A percentile compares a stretch with the other conserved stretches of the same genome.
Conservation (phyloP, 768 basidiomycete species). For the Termitomyces sp. region DNA sequence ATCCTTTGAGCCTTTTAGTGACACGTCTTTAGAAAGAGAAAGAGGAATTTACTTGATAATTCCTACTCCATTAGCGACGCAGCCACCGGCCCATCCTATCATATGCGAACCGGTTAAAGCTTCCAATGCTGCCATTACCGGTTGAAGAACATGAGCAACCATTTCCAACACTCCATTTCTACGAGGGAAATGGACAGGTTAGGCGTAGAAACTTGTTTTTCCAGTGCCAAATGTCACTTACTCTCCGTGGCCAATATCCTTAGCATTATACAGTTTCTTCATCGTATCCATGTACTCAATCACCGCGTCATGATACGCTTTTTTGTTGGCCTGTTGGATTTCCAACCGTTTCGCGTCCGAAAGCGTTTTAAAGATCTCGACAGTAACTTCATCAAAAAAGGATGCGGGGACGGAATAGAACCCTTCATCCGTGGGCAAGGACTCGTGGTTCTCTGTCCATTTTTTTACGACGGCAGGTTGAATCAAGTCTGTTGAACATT, state of each 20-base stretch:
- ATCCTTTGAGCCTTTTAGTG: neutral
- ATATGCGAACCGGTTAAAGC: neutral
- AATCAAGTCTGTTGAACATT: neutral
- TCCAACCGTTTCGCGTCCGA: neutral
- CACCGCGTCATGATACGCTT: neutral
- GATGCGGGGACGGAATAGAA: neutral
- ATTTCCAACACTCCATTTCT: neutral
- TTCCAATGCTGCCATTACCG: slow-evolving; percentile 1
- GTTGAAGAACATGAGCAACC: neutral
- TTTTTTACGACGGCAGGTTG: neutral
- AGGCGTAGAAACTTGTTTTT: neutral
- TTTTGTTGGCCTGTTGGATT: neutral
- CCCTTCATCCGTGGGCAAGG: neutral
- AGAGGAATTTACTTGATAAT: neutral
- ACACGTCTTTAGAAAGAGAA: neutral
- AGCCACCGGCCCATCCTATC: slow-evolving; percentile 1
- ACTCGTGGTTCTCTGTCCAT: neutral
- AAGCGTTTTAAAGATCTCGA: neutral
- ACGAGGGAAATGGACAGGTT: too few species aligned
- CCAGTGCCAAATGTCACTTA: neutral
- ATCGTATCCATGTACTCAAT: neutral
- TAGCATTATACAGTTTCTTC: neutral
- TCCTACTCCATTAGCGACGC: neutral
- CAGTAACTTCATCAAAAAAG: neutral
- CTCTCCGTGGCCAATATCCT: neutral